Evolutionary conservation across 371 early-diverging fungal species (phyloP).

Genomic region (Mucor plumbeus): DNA sequence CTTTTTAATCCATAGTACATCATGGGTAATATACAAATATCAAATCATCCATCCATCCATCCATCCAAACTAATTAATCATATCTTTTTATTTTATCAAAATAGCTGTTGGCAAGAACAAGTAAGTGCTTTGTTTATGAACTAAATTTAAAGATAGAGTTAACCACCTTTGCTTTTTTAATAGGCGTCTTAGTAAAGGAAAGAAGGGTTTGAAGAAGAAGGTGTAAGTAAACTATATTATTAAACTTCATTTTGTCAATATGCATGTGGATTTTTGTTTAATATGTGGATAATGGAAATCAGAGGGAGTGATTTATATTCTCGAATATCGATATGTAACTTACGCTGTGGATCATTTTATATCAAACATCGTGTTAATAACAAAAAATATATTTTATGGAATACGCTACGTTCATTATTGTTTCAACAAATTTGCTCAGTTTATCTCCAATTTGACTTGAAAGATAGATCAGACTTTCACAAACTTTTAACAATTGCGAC

Average conservation of each 20-base stretch:
- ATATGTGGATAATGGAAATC: background rate
- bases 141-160: background rate
- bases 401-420: background rate
- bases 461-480: no score
- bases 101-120: constrained; percentile 96
- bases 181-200: constrained; percentile 92
- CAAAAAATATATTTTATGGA: background rate
- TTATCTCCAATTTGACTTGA: no score
- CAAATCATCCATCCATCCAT: constrained; percentile 20
- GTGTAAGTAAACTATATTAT: constrained; percentile 69
- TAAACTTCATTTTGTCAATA: background rate
- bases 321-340: background rate
- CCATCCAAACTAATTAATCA: constrained; percentile 16
- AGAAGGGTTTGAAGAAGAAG: constrained; percentile 98
- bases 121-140: constrained; percentile 17
- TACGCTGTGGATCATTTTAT: background rate
- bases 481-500: background rate
- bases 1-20: constrained; percentile 34
- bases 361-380: background rate
- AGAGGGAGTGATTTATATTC: background rate
- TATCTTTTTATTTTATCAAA: constrained; percentile 2
- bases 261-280: background rate
- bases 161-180: constrained; percentile 9
- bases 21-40: constrained; percentile 25
- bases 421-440: background rate